Conservation (phyloP, 345 rosid species). For the Carallia brachiata region DNA sequence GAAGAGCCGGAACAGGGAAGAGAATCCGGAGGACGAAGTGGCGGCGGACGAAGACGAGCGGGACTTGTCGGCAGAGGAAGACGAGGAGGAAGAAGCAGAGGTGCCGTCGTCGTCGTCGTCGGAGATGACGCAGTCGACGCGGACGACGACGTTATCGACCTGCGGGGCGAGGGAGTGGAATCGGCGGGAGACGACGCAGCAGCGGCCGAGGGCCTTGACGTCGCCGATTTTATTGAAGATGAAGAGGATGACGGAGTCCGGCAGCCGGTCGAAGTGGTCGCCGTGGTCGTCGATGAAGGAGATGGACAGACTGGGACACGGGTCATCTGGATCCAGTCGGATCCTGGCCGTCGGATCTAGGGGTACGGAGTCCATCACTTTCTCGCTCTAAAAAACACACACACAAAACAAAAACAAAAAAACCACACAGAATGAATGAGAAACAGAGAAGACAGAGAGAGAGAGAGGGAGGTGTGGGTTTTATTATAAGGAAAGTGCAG, state of each 20-base stretch:
- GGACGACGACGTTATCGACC: constrained; percentile 82
- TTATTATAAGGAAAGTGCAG: neutral
- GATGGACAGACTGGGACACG: constrained; percentile 2
- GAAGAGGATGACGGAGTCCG: constrained; percentile 69
- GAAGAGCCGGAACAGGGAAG: constrained; percentile 49
- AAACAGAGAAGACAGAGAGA: constrained; percentile 6
- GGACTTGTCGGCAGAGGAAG: constrained; percentile 46
- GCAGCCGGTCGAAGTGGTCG: constrained; percentile 91
- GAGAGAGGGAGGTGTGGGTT: neutral
- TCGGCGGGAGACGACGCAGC: constrained; percentile 78
- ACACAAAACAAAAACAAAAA: neutral
- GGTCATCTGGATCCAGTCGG: constrained; percentile 41
- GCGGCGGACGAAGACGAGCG: constrained; percentile 30
- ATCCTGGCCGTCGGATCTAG: constrained; percentile 58
- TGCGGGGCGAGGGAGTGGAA: constrained; percentile 74
- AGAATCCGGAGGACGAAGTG: constrained; percentile 26
- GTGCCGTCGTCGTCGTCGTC: constrained; percentile 70
- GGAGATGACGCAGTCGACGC: constrained; percentile 91
- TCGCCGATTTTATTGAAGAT: constrained; percentile 86
- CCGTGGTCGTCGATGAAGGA: constrained; percentile 29
- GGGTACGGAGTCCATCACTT: constrained; percentile 15
- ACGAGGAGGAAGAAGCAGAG: constrained; percentile 27
- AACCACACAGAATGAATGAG: constrained; percentile 4
- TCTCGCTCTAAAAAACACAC: neutral
- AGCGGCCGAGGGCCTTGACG: constrained; percentile 88